Evolutionary conservation across 495 filamentous ascomycete genomes (phyloP), one percentile per base, ranked within the genome.

Genomic region (Hypoxylon cercidicola): DNA sequence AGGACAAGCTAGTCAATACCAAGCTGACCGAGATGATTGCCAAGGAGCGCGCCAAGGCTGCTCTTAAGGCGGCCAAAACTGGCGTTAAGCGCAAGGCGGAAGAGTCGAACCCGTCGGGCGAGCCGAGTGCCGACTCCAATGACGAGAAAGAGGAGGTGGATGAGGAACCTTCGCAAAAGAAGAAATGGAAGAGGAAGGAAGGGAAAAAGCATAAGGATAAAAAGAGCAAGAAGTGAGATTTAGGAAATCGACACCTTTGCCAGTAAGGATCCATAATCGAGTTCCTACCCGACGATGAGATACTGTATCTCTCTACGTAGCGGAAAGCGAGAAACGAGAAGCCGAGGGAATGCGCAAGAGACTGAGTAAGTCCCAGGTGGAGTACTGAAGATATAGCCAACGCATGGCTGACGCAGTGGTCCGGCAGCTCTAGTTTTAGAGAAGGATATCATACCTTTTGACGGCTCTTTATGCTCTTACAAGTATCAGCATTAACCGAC

Each of bases 21-120:
- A 76, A 78, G 58, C 60, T 83, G 37, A 70, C 67, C 11, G 80
- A 81, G 51, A 75, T 78, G 63, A 79, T 82, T 30, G 78, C 76
- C 6, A 79, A 76, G 54, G 81, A 84, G 68, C 71, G 75, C 25
- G 79, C 75, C 19, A 81, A 77, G 60, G 76, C 78, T 2, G 72
- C 71, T 1, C 71, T 74, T 11, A 76, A 78, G 47, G 65, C 72
- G 1, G 68, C 73, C 25, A 55, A 65, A 45, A 68, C 73, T 52
- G 67, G 75, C 53, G 75, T 74, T 56, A 75, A 80, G 70, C 77
- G 77, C 21, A 70, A 74, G 28, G 72, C 72, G 16, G 77, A 73
- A 16, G 71, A 69, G 3, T 28, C 66, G n/a, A 62, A 49, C 21
- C n/a, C 60, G 4, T 68, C 59, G n/a, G 69, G 34, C 7, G 62